Evolutionary conservation across 768 basidiomycete genomes (phyloP), one percentile per base, ranked within the genome.

Genomic region (Suillus brevipes): DNA sequence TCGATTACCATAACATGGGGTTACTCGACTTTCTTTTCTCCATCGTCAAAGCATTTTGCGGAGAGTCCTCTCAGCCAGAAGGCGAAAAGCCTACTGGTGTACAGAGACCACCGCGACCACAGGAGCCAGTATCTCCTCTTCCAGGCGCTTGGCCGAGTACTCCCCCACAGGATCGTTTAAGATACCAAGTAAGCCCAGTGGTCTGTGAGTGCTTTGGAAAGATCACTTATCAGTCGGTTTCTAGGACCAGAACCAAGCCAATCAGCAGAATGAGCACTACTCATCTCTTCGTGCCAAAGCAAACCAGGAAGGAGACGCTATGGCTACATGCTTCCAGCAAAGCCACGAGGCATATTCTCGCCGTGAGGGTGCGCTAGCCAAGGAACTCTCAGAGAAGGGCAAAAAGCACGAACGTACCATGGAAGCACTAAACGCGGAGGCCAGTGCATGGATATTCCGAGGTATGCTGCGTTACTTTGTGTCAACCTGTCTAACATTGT

Each of bases 381-480:
- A 98, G 77, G 81, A 90, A 59, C 82, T 97, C 28, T 92, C 89
- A 20, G 85, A 87, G 64, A 71, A 94, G 74, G 96, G 95, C 20
- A 93, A 94, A 74, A 80, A 81, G 47, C 92, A 96, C 74, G 86
- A 92, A 75, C 75, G 81, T 6, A 84, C 86, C 71, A 95, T 96
- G 90, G 88, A 91, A 67, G 75, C 83, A 57, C 76, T 94, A 66
- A 95, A 98, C 74, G 83, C 83, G 65, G 78, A 95, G 74, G 97
- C 96, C 2, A 87, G 89, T 65, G 85, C 89, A 59, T 97, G 92
- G 91, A 96, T 98, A 67, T 99, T 89, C 75, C 68, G 64, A 70
- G 75, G 80, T 67, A 87, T 20, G 16, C 63, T 45, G 65, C 60
- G 55, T 58, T 38, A 58, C 38, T 16, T 13, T 60, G 49, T 38